These are phyloP conservation scores for Cutaneotrichosporon cutaneum DNA, from an alignment of 1,284 basidiomycete species.

Conservation along the genomic window DNA sequence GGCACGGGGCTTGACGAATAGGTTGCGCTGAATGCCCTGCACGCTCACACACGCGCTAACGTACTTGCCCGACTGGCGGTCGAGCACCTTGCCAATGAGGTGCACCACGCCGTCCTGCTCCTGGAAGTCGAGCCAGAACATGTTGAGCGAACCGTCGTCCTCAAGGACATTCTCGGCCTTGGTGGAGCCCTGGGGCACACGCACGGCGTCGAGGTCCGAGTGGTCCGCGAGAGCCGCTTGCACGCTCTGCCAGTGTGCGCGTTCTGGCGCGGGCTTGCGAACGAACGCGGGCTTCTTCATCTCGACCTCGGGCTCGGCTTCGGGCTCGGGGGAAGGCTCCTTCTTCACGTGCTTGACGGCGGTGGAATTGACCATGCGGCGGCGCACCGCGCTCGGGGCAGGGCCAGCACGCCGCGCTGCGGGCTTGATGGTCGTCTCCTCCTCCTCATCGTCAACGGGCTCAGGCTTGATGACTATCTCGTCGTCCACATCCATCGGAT, in stretches of 20 bases:
- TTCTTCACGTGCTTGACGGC: conserved; percentile 53
- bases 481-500: conserved; percentile 33
- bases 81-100: conserved; percentile 83
- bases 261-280: conserved; percentile 35
- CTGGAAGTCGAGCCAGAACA: conserved; percentile 92
- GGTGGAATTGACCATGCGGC: conserved; percentile 52
- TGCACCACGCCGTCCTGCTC: conserved; percentile 72
- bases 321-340: conserved; percentile 46
- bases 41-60: conserved; percentile 87
- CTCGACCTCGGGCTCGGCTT: conserved; percentile 29
- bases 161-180: conserved; percentile 58
- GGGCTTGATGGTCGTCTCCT: conserved; percentile 32
- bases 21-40: conserved; percentile 80
- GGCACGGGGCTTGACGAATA: conserved; percentile 85
- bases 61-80: conserved; percentile 67
- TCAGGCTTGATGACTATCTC: conserved; percentile 49
- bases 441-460: conserved; percentile 52
- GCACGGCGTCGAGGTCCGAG: conserved; percentile 46
- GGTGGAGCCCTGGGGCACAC: conserved; percentile 50
- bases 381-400: conserved; percentile 29
- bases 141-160: conserved; percentile 71
- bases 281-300: conserved; percentile 36
- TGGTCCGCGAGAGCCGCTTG: conserved; percentile 58
- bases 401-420: conserved; percentile 25
- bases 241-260: conserved; percentile 71